phyloP scores from a whole-genome alignment of 306 rosid species.

The Urtica urens region DNA sequence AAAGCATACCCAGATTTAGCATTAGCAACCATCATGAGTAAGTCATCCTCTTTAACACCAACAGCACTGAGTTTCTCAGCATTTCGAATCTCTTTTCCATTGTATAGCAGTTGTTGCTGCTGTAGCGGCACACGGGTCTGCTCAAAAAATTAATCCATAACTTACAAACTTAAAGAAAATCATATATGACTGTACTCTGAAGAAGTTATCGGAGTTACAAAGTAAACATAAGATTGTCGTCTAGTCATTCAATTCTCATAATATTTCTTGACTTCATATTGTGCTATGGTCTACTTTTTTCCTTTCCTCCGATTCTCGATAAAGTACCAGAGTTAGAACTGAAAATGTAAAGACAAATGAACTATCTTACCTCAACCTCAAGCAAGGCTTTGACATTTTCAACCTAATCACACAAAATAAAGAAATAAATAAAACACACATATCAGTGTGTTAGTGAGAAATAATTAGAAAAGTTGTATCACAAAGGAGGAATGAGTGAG shows the following conservation, averaged over 20 bases:
- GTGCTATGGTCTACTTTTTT: too few species aligned
- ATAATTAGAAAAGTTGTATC: background rate
- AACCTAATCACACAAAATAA: conserved; percentile 33
- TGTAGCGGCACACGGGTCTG: conserved; percentile 77
- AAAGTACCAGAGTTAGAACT: background rate
- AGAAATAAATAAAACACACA: background rate
- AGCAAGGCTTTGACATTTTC: conserved; percentile 91
- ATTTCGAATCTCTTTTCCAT: conserved; percentile 69
- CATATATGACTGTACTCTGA: too few species aligned
- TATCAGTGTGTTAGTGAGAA: background rate
- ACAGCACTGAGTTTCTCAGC: conserved; percentile 57
- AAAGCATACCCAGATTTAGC: conserved; percentile 43
- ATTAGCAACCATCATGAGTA: conserved; percentile 71
- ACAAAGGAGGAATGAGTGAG: too few species aligned
- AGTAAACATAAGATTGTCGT: too few species aligned
- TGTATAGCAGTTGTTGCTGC: conserved; percentile 72
- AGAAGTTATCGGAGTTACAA: too few species aligned
- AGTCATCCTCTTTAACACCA: conserved; percentile 87
- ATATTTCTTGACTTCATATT: background rate
- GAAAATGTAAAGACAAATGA: conserved; percentile 2
- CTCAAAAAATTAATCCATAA: conserved; percentile 18
- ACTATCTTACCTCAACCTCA: conserved; percentile 68
- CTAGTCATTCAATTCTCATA: background rate
- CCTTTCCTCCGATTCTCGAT: background rate
- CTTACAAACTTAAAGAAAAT: conserved; percentile 7